Percentiles rank a stretch among this genome's conserved stretches.
Evolutionary conservation across 2,329 filamentous ascomycete genomes (phyloP).

Genomic region (Aspergillus sp.): DNA sequence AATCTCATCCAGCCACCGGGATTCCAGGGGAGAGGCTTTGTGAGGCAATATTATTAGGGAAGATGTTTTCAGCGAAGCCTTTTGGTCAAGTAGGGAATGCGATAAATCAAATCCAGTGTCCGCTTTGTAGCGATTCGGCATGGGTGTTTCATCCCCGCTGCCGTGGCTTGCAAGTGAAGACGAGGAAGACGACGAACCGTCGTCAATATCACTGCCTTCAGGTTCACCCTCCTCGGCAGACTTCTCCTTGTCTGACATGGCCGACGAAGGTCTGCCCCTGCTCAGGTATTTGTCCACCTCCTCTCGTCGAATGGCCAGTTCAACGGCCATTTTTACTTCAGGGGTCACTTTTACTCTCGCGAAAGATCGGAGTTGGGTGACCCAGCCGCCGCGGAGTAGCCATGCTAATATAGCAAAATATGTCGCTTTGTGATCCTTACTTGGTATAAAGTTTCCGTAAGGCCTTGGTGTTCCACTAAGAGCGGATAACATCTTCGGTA

Average conservation of each 20-base stretch:
- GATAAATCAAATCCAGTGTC: slow-evolving; percentile 30
- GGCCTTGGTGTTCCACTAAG: slow-evolving; percentile 77
- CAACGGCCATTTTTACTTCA: slow-evolving; percentile 78
- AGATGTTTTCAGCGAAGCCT: slow-evolving; percentile 45
- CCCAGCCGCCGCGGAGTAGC: slow-evolving; percentile 90
- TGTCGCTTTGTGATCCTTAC: slow-evolving; percentile 78
- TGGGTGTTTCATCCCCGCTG: slow-evolving; percentile 39
- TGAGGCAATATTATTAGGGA: slow-evolving; percentile 76
- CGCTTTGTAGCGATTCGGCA: slow-evolving; percentile 28
- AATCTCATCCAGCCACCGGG: slow-evolving; percentile 61
- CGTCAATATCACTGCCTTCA: slow-evolving; percentile 23
- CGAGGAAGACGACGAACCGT: slow-evolving; percentile 37
- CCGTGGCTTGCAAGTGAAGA: slow-evolving; percentile 39
- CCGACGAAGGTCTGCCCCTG: slow-evolving; percentile 24
- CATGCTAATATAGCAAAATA: slow-evolving; percentile 93
- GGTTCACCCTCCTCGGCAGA: slow-evolving; percentile 10
- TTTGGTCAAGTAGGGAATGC: slow-evolving; percentile 35
- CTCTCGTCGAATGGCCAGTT: slow-evolving; percentile 67
- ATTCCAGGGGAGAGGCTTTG: slow-evolving; percentile 74
- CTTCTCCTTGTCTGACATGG: slow-evolving; percentile 9
- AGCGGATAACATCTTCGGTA: slow-evolving; percentile 83
- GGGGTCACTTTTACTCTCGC: slow-evolving; percentile 83
- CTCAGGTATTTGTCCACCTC: slow-evolving; percentile 50
- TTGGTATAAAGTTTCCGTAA: slow-evolving; percentile 81
- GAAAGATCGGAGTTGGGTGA: slow-evolving; percentile 88